phyloP scores from a whole-genome alignment of 2,329 filamentous ascomycete genomes.

The Colletotrichum liriopes region DNA sequence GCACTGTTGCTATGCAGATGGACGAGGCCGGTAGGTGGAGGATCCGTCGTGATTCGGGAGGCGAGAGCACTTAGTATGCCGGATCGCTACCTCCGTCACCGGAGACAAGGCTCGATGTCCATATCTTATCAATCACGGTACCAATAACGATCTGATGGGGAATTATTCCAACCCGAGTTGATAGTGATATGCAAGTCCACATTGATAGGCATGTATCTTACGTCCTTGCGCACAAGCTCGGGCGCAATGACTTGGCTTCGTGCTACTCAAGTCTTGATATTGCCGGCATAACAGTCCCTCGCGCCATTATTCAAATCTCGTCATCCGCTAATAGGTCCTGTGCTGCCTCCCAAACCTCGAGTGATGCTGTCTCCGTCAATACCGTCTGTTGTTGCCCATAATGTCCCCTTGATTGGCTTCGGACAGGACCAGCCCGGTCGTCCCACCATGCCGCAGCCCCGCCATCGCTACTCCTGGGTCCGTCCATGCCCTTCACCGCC shows the following conservation, averaged over 20 bases:
- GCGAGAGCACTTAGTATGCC: conserved; percentile 2
- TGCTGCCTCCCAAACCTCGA: conserved; percentile 52
- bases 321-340: conserved; percentile 50
- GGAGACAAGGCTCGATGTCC: not conserved
- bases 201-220: not conserved
- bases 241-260: not conserved
- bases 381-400: not conserved
- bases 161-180: not conserved
- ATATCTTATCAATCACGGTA: not conserved
- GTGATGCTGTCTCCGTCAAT: conserved; percentile 43
- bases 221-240: not conserved
- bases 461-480: conserved; percentile 33
- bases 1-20: conserved; percentile 50
- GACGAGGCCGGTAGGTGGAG: conserved; percentile 60
- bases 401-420: not conserved
- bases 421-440: not conserved
- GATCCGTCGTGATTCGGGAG: conserved; percentile 46
- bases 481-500: conserved; percentile 29
- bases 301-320: conserved; percentile 34
- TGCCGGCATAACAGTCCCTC: conserved; percentile 11
- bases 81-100: not conserved
- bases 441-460: conserved; percentile 43
- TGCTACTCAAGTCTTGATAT: conserved; percentile 18
- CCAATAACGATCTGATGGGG: not conserved
- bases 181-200: conserved; percentile 3